These are phyloP conservation scores for Aspergillus avenaceus DNA, from an alignment of 495 filamentous ascomycete species.

Conservation along the genomic window DNA sequence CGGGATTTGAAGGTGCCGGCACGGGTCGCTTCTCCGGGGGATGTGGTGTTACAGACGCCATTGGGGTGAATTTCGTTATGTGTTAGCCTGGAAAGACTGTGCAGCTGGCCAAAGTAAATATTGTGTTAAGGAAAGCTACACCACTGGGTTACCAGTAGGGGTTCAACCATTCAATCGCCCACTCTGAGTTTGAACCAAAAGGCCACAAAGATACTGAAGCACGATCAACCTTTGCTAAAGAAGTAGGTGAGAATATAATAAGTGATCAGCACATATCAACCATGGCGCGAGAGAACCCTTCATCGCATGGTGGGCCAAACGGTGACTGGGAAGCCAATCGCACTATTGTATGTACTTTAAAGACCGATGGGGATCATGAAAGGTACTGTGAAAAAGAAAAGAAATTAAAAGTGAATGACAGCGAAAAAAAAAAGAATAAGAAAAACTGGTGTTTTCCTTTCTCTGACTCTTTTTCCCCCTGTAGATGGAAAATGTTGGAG, in stretches of 20 bases:
- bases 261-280: slow-evolving; percentile 15
- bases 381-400: no score
- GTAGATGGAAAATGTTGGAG: neutral
- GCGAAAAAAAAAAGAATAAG: neutral
- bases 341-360: neutral
- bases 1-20: slow-evolving; percentile 43
- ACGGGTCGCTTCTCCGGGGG: slow-evolving; percentile 36
- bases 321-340: slow-evolving; percentile 2
- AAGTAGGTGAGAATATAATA: slow-evolving; percentile 3
- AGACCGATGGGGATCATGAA: no score
- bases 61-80: slow-evolving; percentile 12
- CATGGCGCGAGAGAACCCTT: slow-evolving; percentile 17
- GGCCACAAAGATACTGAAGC: neutral
- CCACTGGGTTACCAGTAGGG: neutral
- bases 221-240: neutral
- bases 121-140: neutral
- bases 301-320: slow-evolving; percentile 21
- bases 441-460: no score
- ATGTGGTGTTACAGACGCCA: slow-evolving; percentile 30
- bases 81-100: neutral
- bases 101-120: neutral
- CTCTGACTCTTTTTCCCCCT: neutral
- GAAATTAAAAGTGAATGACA: neutral
- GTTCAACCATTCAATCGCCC: neutral
- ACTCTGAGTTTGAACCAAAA: neutral